Conservation (phyloP, 2,329 filamentous ascomycete genomes). For the Apiospora hydei region DNA sequence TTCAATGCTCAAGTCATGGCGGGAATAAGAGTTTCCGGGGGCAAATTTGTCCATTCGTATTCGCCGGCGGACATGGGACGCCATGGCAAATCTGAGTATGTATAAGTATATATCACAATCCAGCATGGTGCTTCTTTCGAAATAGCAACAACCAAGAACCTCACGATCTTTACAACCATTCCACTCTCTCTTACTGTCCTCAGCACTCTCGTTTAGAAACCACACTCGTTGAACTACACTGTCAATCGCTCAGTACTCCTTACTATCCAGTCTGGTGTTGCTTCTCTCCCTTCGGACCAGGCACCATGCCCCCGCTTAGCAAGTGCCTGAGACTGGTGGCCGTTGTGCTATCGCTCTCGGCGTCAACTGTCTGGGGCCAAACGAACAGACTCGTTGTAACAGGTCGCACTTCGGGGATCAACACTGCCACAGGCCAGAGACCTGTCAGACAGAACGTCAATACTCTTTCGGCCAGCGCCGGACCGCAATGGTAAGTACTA, state of each 20-base stretch:
- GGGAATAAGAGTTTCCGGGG: neutral
- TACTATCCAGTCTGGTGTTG: neutral
- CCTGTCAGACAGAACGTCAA: constrained; percentile 58
- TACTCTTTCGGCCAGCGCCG: constrained; percentile 44
- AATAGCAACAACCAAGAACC: neutral
- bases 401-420: constrained; percentile 38
- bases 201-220: neutral
- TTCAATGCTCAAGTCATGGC: neutral
- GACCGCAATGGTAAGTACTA: constrained; percentile 36
- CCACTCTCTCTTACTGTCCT: neutral
- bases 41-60: constrained; percentile 1
- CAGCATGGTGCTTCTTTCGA: neutral
- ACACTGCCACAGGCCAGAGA: constrained; percentile 45
- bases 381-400: constrained; percentile 32
- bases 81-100: neutral
- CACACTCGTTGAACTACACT: neutral
- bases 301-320: constrained; percentile 4
- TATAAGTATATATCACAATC: neutral
- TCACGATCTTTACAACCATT: neutral
- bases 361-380: constrained; percentile 24
- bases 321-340: neutral
- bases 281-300: neutral
- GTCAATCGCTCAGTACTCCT: neutral
- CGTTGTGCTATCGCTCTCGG: neutral
- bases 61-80: too few relatives aligned